A percentile compares a stretch with the other conserved stretches of the same genome.
Conservation (phyloP, 2,329 filamentous ascomycete species). For the Neodidymelliopsis sp. region DNA sequence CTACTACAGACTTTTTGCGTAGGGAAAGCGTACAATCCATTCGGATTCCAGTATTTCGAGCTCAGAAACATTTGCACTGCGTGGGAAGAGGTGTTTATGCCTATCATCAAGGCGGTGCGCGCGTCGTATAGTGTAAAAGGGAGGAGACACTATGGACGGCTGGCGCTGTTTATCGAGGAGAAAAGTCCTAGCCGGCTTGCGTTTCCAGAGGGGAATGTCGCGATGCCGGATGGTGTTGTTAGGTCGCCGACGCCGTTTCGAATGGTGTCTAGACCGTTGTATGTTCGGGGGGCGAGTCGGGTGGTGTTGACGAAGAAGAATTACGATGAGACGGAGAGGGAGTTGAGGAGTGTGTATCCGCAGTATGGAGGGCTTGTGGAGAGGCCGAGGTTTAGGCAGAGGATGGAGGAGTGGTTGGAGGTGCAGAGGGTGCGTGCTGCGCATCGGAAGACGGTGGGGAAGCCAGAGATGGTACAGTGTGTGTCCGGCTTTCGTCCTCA, state of each 20-base stretch:
- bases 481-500: slow-evolving; percentile 14
- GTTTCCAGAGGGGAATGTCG: slow-evolving; percentile 41
- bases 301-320: slow-evolving; percentile 27
- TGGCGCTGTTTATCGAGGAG: slow-evolving; percentile 43
- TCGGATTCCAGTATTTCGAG: slow-evolving; percentile 40
- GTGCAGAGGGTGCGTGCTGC: slow-evolving; percentile 31
- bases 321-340: slow-evolving; percentile 38
- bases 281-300: neutral
- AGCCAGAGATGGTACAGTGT: slow-evolving; percentile 14
- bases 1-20: slow-evolving; percentile 43
- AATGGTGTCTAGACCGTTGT: slow-evolving; percentile 25
- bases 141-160: slow-evolving; percentile 39
- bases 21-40: slow-evolving; percentile 39
- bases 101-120: slow-evolving; percentile 41
- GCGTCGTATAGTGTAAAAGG: slow-evolving; percentile 38
- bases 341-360: slow-evolving; percentile 38
- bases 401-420: slow-evolving; percentile 39
- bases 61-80: slow-evolving; percentile 35
- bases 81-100: slow-evolving; percentile 41
- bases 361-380: slow-evolving; percentile 44
- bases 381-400: slow-evolving; percentile 39
- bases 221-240: slow-evolving; percentile 12
- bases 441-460: slow-evolving; percentile 20
- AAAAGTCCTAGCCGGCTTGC: slow-evolving; percentile 37
- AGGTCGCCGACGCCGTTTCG: slow-evolving; percentile 35